These are phyloP conservation scores for Colletotrichum zoysiae DNA, from an alignment of 2,329 filamentous ascomycete genomes.

Conservation along the genomic window DNA sequence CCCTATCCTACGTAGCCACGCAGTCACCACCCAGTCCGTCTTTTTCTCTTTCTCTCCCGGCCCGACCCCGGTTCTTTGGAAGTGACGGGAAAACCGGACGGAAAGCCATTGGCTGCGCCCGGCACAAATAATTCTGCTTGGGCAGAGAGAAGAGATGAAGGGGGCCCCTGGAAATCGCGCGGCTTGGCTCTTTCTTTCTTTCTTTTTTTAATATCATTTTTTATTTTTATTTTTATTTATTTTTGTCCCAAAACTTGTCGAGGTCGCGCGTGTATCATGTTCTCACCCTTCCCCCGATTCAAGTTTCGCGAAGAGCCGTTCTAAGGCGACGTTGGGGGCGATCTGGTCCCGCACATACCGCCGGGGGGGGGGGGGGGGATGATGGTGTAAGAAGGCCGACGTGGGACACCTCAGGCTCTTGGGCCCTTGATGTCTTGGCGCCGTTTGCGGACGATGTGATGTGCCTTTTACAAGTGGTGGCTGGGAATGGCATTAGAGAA, in stretches of 20 bases:
- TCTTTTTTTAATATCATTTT: no score
- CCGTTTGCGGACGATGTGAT: not conserved
- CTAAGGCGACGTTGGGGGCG: not conserved
- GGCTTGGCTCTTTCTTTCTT: not conserved
- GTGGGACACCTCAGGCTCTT: not conserved
- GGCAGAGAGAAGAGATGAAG: conserved; percentile 15
- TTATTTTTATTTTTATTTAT: no score
- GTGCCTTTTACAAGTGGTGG: not conserved
- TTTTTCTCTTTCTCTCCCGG: no score
- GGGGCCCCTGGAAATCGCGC: not conserved
- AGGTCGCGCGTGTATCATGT: no score
- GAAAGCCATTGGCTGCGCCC: conserved; percentile 8
- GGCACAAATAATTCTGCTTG: conserved; percentile 26
- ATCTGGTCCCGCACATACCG: not conserved
- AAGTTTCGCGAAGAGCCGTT: not conserved
- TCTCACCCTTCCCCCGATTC: not conserved
- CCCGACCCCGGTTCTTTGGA: not conserved
- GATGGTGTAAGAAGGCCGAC: no score
- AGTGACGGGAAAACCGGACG: not conserved
- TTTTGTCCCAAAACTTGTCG: no score
- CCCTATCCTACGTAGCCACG: not conserved
- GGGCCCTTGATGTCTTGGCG: not conserved
- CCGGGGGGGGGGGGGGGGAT: no score
- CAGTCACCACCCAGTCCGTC: not conserved
- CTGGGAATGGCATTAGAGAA: not conserved